A percentile compares a stretch with the other conserved stretches of the same genome.
Evolutionary conservation across 2,329 filamentous ascomycete species (phyloP).

Genomic region (Fusarium kyushuense): DNA sequence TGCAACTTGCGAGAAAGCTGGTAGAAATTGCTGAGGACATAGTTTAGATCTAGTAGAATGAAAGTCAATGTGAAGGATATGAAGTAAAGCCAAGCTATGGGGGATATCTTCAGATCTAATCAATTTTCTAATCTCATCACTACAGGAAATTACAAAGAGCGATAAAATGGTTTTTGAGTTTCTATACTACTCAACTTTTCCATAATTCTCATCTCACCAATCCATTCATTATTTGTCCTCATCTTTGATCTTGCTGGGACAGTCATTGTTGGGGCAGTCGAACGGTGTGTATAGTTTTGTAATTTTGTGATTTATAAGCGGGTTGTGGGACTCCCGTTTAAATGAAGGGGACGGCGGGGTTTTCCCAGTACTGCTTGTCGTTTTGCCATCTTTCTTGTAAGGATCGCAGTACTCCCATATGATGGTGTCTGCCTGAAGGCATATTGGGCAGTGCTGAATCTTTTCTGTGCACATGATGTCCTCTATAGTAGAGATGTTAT

Average conservation of each 20-base stretch:
- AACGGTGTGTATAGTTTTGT: background rate
- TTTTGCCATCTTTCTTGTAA: background rate
- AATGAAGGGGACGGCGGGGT: background rate
- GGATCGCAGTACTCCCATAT: background rate
- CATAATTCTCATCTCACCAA: background rate
- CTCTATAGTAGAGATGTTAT: background rate
- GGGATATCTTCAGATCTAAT: no score
- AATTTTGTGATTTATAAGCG: background rate
- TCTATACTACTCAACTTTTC: background rate
- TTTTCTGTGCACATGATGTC: background rate
- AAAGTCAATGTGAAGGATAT: no score
- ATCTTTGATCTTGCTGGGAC: background rate
- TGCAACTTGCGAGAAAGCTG: background rate
- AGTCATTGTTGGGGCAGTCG: background rate
- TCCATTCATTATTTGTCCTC: background rate
- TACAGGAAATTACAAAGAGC: no score
- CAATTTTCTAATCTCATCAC: no score
- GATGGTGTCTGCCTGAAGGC: background rate
- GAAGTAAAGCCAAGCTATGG: no score
- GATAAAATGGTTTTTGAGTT: background rate
- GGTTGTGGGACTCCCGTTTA: background rate
- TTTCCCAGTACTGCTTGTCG: background rate
- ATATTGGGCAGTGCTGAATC: background rate
- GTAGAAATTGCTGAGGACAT: background rate
- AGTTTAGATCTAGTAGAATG: background rate